Evolutionary conservation across 305 asterid genomes (phyloP).

Genomic region (Fraxinus sp.): DNA sequence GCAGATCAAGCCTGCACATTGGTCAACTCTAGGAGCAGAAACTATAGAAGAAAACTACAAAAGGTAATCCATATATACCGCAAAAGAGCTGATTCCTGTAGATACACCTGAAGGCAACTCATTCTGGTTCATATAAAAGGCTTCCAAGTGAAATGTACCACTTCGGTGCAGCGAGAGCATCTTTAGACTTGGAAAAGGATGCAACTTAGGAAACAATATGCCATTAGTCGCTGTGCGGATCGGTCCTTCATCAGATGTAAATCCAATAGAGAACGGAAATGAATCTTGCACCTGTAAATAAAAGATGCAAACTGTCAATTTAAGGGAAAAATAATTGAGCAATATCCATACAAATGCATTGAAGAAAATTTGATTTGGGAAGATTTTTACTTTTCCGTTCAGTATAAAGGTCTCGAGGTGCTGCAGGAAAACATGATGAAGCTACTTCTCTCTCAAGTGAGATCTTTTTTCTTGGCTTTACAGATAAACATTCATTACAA

Average conservation of each 20-base stretch:
- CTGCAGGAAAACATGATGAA: conserved; percentile 9
- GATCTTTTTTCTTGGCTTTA: neutral
- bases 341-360: neutral
- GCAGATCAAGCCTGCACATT: neutral
- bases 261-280: conserved; percentile 76
- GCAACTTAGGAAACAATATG: conserved; percentile 65
- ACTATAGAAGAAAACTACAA: neutral
- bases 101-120: conserved; percentile 75
- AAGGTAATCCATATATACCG: conserved; percentile 39
- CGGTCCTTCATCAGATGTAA: conserved; percentile 57
- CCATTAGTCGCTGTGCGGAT: conserved; percentile 48
- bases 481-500: neutral
- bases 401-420: conserved; percentile 15
- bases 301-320: conserved; percentile 24
- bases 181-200: conserved; percentile 68
- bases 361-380: neutral
- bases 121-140: conserved; percentile 58
- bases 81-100: conserved; percentile 61
- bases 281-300: conserved; percentile 81
- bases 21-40: conserved; percentile 3
- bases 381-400: conserved; percentile 13
- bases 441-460: conserved; percentile 11
- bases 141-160: conserved; percentile 64
- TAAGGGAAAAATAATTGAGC: conserved; percentile 7
- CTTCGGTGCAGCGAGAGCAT: conserved; percentile 60